Base-by-base conservation (phyloP, 129 eudicot genomes). In the Flaveria linearis region DNA sequence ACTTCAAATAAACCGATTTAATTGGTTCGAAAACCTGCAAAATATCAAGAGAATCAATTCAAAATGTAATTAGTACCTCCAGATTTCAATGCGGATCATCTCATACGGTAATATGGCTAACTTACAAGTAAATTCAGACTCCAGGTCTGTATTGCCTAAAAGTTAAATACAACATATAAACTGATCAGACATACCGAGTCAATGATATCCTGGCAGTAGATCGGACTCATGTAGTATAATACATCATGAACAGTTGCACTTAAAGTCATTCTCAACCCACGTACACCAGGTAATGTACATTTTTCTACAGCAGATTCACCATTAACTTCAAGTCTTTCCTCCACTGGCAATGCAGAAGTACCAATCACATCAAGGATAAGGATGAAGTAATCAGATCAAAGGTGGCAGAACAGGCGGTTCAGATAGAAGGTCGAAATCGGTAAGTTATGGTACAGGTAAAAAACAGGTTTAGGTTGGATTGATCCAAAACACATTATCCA, bases 161-260 rank as follows among this genome's bases (percentile, higher is more conserved):
- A 63, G 16, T 14, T 16, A 63, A 16, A 63, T 63, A 28, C 46
- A 63, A 30, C 22, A 14, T 33, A 63, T 20, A 25, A n/a, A 36
- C 23, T 39, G 69, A 13, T 65, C 14, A 66, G 20, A 56, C 63
- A 66, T 88, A 93, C 99, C 83, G 97, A 94, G 85, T 94, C 87
- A 76, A 94, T 89, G 66, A 94, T 94, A 71, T 85, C 93, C 85
- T 94, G 99, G 91, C 99, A 91, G 80, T 94, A 89, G 71, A 94
- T 87, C 71, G 99, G 99, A 85, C 99, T 94, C 99, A 91, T 94
- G 89, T 94, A 94, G 75, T 94, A 94, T 72, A 94, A 77, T 53
- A 94, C 90, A 82, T 94, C 99, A 80, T 94, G 99, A 84, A 89
- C 99, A 66, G 99, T 94, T 74, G 97, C 99, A 87, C 99, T 91